These are phyloP conservation scores for Aspergillus steynii DNA, from an alignment of 495 filamentous ascomycete species.

Conservation along the genomic window DNA sequence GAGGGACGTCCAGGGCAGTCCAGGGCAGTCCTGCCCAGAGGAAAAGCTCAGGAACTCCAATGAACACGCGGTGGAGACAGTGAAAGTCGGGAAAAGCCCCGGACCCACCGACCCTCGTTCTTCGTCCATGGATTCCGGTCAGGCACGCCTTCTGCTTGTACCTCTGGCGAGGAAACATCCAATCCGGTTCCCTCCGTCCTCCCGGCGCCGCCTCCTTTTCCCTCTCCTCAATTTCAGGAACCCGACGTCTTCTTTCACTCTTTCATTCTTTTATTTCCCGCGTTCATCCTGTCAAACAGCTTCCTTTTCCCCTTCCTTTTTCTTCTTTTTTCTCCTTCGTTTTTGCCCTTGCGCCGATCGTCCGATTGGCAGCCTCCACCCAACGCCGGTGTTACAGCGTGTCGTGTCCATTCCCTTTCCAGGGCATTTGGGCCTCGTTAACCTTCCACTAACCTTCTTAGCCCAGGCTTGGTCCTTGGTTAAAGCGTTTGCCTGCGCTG, in stretches of 20 bases:
- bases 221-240: background rate
- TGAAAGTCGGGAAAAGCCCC: background rate
- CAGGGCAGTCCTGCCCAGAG: too few species aligned
- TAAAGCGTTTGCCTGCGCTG: background rate
- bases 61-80: conserved; percentile 6
- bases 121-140: background rate
- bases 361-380: background rate
- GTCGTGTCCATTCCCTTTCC: background rate
- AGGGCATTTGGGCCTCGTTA: background rate
- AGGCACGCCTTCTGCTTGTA: background rate
- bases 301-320: background rate
- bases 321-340: background rate
- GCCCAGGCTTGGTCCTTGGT: background rate
- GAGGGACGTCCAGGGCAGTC: too few species aligned
- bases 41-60: background rate
- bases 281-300: background rate
- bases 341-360: background rate
- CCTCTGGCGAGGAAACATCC: too few species aligned
- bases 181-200: background rate
- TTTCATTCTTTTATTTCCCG: background rate
- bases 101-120: background rate
- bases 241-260: background rate
- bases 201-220: background rate
- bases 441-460: background rate
- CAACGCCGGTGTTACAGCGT: background rate